Percentiles rank a stretch among this genome's conserved stretches.
Conservation (phyloP, 805 yeast species). For the Saturnispora zaruensis region DNA sequence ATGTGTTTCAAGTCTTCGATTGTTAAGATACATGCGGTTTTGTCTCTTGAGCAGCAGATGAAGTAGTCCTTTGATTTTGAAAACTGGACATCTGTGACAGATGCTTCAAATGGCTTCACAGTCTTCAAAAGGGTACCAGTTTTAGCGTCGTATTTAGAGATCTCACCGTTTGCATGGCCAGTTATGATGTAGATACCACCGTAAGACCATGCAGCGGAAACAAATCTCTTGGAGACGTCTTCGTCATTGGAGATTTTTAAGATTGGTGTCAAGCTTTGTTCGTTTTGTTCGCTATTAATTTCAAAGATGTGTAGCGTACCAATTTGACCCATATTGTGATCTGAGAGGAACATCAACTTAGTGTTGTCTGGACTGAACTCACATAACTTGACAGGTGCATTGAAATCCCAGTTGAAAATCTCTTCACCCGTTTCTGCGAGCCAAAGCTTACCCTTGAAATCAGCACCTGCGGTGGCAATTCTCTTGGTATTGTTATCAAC, state of each 20-base stretch:
- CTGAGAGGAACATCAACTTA: slow-evolving; percentile 68
- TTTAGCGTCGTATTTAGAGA: slow-evolving; percentile 68
- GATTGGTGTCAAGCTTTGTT: slow-evolving; percentile 47
- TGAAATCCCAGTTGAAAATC: slow-evolving; percentile 60
- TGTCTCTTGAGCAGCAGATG: slow-evolving; percentile 88
- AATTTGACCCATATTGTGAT: slow-evolving; percentile 82
- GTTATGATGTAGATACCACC: slow-evolving; percentile 67
- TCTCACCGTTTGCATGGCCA: slow-evolving; percentile 80
- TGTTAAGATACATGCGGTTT: slow-evolving; percentile 69
- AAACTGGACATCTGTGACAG: slow-evolving; percentile 84
- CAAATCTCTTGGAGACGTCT: slow-evolving; percentile 43
- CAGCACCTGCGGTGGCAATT: slow-evolving; percentile 87
- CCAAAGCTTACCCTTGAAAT: slow-evolving; percentile 80
- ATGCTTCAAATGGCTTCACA: slow-evolving; percentile 62
- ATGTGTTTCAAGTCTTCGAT: slow-evolving; percentile 63
- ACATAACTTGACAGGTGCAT: slow-evolving; percentile 86
- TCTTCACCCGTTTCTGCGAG: slow-evolving; percentile 68
- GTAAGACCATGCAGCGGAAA: slow-evolving; percentile 84
- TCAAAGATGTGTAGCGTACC: slow-evolving; percentile 70
- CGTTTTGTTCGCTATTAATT: slow-evolving; percentile 37
- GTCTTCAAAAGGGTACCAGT: slow-evolving; percentile 63
- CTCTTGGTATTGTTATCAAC: slow-evolving; percentile 61
- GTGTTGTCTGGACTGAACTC: slow-evolving; percentile 71
- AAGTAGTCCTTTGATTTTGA: slow-evolving; percentile 81
- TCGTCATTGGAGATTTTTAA: slow-evolving; percentile 47